A percentile compares a stretch with the other conserved stretches of the same genome.
These are phyloP conservation scores for Peronospora belbahrii DNA, from an alignment of 352 stramenopile genomes.

Conservation along the genomic window DNA sequence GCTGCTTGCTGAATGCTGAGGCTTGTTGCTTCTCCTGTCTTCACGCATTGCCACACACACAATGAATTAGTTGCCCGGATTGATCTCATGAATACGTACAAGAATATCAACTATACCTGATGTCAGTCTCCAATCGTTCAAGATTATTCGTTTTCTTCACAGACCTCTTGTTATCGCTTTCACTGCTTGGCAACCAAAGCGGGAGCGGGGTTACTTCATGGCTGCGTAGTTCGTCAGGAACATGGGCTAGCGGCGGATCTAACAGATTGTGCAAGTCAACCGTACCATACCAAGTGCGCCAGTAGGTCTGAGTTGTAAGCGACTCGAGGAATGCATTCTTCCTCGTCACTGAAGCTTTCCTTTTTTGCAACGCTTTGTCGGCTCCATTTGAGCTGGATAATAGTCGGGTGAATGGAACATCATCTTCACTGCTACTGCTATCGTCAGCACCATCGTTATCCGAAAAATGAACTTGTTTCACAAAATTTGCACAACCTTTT, in stretches of 20 bases:
- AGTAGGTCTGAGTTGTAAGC: conserved; percentile 35
- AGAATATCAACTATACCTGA: conserved; percentile 26
- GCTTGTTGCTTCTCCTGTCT: conserved; percentile 36
- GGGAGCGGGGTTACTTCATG: conserved; percentile 9
- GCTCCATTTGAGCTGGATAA: neutral
- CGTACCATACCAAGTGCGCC: conserved; percentile 54
- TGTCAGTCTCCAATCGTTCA: conserved; percentile 35
- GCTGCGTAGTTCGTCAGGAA: conserved; percentile 21
- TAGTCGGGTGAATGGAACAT: neutral
- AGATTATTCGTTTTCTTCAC: conserved; percentile 17
- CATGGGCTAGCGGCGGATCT: conserved; percentile 36
- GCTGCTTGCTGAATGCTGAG: conserved; percentile 38
- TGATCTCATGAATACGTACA: neutral
- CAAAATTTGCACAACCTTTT: conserved; percentile 52
- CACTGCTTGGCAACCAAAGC: conserved; percentile 3
- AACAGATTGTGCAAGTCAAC: conserved; percentile 35
- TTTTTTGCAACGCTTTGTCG: conserved; percentile 13
- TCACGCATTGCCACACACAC: neutral
- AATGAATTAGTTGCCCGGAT: neutral
- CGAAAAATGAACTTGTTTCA: conserved; percentile 42
- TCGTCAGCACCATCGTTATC: conserved; percentile 11
- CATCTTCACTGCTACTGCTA: conserved; percentile 5
- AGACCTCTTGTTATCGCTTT: neutral
- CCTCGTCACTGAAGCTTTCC: conserved; percentile 6
- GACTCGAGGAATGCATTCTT: conserved; percentile 46